Conservation (phyloP, 441 rosid genomes). For the Capsella rubella region DNA sequence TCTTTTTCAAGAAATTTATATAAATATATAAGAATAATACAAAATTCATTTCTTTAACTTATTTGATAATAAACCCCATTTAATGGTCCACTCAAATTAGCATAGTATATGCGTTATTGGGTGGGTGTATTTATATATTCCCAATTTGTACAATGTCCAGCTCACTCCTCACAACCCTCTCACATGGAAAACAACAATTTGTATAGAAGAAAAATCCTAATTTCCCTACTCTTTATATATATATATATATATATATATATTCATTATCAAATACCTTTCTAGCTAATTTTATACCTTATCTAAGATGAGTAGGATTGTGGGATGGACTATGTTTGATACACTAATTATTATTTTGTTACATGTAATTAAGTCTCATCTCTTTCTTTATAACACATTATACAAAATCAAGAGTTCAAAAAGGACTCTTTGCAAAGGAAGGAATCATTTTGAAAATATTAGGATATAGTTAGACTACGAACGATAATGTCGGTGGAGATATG, state of each 20-base stretch:
- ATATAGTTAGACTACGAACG: slow-evolving; percentile 12
- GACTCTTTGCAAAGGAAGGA: slow-evolving; percentile 29
- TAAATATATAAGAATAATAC: background rate
- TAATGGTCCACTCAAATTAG: slow-evolving; percentile 37
- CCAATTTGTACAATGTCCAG: slow-evolving; percentile 48
- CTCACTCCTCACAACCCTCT: slow-evolving; percentile 50
- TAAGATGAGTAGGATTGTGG: background rate
- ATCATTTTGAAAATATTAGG: slow-evolving; percentile 4
- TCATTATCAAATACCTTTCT: background rate
- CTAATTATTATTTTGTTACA: background rate
- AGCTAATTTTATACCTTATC: background rate
- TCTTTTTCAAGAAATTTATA: slow-evolving; percentile 21
- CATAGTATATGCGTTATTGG: slow-evolving; percentile 37
- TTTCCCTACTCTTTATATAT: background rate
- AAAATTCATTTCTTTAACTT: slow-evolving; percentile 8
- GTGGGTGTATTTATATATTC: slow-evolving; percentile 34
- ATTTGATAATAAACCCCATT: background rate
- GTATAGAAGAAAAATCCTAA: slow-evolving; percentile 23
- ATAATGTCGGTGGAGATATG: slow-evolving; percentile 36
- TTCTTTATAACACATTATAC: background rate
- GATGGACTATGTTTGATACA: background rate
- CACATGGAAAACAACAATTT: slow-evolving; percentile 52
- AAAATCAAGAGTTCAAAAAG: background rate
- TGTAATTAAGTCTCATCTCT: background rate
- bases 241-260: background rate